Percentiles rank a stretch among this genome's conserved stretches.
phyloP scores from a whole-genome alignment of 768 basidiomycete genomes.

The Auricularia sp. region DNA sequence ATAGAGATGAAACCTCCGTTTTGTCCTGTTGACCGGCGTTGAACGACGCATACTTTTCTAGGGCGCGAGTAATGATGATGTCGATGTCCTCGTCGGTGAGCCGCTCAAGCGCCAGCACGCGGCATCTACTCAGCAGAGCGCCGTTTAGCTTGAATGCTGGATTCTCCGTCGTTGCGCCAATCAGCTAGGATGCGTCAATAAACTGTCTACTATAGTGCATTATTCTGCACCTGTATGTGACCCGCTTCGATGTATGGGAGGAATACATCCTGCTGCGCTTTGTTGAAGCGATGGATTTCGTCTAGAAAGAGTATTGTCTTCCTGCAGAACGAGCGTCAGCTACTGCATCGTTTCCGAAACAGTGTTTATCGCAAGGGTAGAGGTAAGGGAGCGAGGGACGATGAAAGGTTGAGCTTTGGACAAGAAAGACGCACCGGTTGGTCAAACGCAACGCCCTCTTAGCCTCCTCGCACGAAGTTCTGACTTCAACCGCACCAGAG shows the following conservation, averaged over 20 bases:
- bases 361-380: too few species aligned
- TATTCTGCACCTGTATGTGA: slow-evolving; percentile 43
- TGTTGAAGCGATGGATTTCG: slow-evolving; percentile 75
- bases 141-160: slow-evolving; percentile 75
- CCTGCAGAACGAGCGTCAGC: slow-evolving; percentile 25
- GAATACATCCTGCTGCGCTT: slow-evolving; percentile 70
- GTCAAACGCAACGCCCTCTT: slow-evolving; percentile 52
- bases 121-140: slow-evolving; percentile 64
- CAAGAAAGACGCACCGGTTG: slow-evolving; percentile 38
- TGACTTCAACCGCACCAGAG: slow-evolving; percentile 57
- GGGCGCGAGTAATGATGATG: slow-evolving; percentile 46
- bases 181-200: slow-evolving; percentile 32
- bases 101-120: slow-evolving; percentile 64
- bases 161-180: slow-evolving; percentile 85
- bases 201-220: background rate
- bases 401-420: too few species aligned
- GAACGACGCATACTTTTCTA: slow-evolving; percentile 17
- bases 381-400: too few species aligned
- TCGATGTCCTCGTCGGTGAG: slow-evolving; percentile 54
- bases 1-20: too few species aligned
- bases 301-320: slow-evolving; percentile 72
- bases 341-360: background rate
- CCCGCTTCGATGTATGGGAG: slow-evolving; percentile 75
- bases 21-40: too few species aligned
- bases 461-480: slow-evolving; percentile 67